These are phyloP conservation scores for Suillus variegatus DNA, from an alignment of 768 basidiomycete genomes.

Conservation along the genomic window DNA sequence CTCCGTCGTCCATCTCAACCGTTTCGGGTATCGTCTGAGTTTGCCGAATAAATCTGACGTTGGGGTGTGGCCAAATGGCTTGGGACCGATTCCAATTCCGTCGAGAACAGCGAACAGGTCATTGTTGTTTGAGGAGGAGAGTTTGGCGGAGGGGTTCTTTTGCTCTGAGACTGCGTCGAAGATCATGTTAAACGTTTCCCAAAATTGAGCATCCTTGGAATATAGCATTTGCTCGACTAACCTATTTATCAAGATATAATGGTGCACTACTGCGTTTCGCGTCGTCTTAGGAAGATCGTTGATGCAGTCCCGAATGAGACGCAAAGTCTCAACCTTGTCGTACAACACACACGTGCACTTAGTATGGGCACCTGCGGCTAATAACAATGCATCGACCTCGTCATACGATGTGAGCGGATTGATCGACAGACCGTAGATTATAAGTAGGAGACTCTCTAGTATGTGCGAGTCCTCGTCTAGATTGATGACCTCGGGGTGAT, in stretches of 20 bases:
- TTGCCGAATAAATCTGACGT: conserved; percentile 56
- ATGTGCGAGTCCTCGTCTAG: conserved; percentile 58
- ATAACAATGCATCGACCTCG: conserved; percentile 54
- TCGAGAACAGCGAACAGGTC: not conserved
- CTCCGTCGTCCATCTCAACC: conserved; percentile 51
- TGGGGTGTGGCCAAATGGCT: conserved; percentile 17
- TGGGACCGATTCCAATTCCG: conserved; percentile 20
- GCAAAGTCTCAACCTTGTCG: conserved; percentile 54
- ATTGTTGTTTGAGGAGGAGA: not conserved
- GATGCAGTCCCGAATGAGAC: conserved; percentile 56
- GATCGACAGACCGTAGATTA: conserved; percentile 62
- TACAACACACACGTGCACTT: conserved; percentile 54
- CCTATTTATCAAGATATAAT: not conserved
- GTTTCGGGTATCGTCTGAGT: conserved; percentile 54
- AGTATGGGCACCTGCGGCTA: conserved; percentile 53
- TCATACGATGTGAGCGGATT: conserved; percentile 51
- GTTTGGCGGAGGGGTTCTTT: conserved; percentile 19
- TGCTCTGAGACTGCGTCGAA: conserved; percentile 53
- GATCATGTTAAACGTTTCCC: conserved; percentile 70
- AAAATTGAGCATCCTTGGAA: not conserved
- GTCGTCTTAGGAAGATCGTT: conserved; percentile 41
- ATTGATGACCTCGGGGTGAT: conserved; percentile 43
- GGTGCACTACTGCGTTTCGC: conserved; percentile 14
- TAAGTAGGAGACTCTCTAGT: conserved; percentile 57
- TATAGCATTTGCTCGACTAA: not conserved